A percentile compares a stretch with the other conserved stretches of the same genome.
phyloP scores from a whole-genome alignment of 1,139 yeast genomes.

The Lodderomyces pseudojiufengensis region DNA sequence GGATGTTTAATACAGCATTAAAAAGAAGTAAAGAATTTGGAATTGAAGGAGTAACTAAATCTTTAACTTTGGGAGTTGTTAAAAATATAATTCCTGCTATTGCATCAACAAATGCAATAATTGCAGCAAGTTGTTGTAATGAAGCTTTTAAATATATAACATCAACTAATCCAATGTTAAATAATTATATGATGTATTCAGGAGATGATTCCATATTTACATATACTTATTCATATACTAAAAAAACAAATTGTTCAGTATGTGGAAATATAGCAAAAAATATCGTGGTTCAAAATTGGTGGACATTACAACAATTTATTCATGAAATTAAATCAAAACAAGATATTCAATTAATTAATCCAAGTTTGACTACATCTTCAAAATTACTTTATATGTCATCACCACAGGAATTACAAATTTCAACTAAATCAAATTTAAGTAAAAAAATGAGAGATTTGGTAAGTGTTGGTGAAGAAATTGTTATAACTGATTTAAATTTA shows the following conservation, averaged over 20 bases:
- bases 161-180: constrained; percentile 60
- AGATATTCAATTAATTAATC: constrained; percentile 43
- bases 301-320: constrained; percentile 49
- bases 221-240: constrained; percentile 63
- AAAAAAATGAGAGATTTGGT: constrained; percentile 37
- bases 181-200: constrained; percentile 83
- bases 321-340: constrained; percentile 31
- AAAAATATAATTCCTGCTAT: constrained; percentile 92
- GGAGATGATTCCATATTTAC: constrained; percentile 78
- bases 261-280: constrained; percentile 54
- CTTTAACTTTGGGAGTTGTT: constrained; percentile 79
- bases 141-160: constrained; percentile 82
- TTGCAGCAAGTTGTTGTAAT: constrained; percentile 88
- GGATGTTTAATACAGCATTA: constrained; percentile 57
- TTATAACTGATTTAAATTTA: constrained; percentile 54
- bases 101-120: constrained; percentile 89
- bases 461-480: constrained; percentile 45
- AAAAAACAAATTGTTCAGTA: constrained; percentile 64
- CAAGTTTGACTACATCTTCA: constrained; percentile 48
- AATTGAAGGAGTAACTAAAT: constrained; percentile 70
- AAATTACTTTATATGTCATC: constrained; percentile 46
- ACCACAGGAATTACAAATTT: constrained; percentile 49
- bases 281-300: constrained; percentile 31
- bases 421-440: constrained; percentile 46
- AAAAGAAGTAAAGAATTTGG: constrained; percentile 60